Percentiles rank a stretch among this genome's conserved stretches.
Conservation (phyloP, 495 filamentous ascomycete genomes). For the Lepidopterella palustris region DNA sequence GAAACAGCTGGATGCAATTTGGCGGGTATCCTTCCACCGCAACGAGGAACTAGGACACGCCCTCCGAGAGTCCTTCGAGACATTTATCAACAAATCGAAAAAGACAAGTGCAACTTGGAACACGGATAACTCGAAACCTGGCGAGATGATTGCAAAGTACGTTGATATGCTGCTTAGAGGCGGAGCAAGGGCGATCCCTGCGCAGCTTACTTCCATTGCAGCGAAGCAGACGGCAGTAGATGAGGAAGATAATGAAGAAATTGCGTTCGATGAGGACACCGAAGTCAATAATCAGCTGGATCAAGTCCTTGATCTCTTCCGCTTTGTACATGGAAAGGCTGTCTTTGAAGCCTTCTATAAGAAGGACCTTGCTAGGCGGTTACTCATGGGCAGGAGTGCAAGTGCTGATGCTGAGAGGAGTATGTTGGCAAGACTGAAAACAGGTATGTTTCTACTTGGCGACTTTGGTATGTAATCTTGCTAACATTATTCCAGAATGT, state of each 20-base stretch:
- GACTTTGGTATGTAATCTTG: slow-evolving; percentile 1
- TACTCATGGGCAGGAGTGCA: slow-evolving; percentile 85
- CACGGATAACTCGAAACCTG: slow-evolving; percentile 83
- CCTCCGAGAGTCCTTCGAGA: slow-evolving; percentile 74
- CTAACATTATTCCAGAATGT: slow-evolving; percentile 55
- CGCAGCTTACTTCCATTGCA: slow-evolving; percentile 40
- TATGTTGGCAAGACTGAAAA: slow-evolving; percentile 87
- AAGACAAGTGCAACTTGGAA: slow-evolving; percentile 58
- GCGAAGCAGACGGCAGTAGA: slow-evolving; percentile 22
- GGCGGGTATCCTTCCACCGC: slow-evolving; percentile 62
- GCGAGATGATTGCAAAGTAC: slow-evolving; percentile 98
- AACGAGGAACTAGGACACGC: slow-evolving; percentile 68
- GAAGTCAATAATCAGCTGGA: slow-evolving; percentile 88
- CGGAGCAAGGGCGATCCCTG: slow-evolving; percentile 72
- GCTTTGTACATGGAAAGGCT: slow-evolving; percentile 94
- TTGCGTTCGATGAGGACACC: slow-evolving; percentile 71
- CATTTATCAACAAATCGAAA: slow-evolving; percentile 83
- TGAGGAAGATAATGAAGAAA: slow-evolving; percentile 49
- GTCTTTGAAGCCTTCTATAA: slow-evolving; percentile 99
- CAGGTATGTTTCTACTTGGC: slow-evolving; percentile 40
- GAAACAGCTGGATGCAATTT: slow-evolving; percentile 66
- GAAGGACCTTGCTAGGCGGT: slow-evolving; percentile 80
- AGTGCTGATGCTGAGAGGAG: slow-evolving; percentile 90
- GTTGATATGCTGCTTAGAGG: slow-evolving; percentile 84
- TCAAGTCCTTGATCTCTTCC: slow-evolving; percentile 84